phyloP scores from a whole-genome alignment of 2,329 filamentous ascomycete genomes.

The Alternaria consortialis region DNA sequence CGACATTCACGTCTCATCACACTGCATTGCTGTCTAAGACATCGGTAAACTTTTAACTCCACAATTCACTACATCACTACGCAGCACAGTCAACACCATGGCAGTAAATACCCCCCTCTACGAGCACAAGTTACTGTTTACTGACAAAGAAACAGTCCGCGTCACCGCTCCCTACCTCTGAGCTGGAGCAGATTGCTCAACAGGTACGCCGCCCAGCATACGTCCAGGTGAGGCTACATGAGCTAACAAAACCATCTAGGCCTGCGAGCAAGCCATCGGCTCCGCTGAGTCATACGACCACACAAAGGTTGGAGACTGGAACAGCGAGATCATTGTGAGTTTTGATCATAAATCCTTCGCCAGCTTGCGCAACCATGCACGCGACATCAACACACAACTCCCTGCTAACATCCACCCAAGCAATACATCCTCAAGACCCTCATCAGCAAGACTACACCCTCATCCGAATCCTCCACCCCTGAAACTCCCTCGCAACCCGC shows the following conservation, averaged over 20 bases:
- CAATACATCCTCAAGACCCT: constrained; percentile 79
- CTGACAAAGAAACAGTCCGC: constrained; percentile 18
- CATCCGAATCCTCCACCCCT: constrained; percentile 51
- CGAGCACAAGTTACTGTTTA: neutral
- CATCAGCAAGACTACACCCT: constrained; percentile 75
- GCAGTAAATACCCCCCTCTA: constrained; percentile 29
- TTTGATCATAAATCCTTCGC: constrained; percentile 4
- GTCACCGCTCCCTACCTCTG: constrained; percentile 45
- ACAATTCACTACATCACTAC: constrained; percentile 24
- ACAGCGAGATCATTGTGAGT: constrained; percentile 88
- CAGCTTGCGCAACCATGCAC: constrained; percentile 7
- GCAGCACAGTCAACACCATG: constrained; percentile 33
- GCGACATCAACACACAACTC: constrained; percentile 29
- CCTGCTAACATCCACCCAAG: constrained; percentile 59
- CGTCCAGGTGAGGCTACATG: neutral
- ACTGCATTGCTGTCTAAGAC: constrained; percentile 4
- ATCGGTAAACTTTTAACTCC: constrained; percentile 1
- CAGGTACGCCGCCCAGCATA: constrained; percentile 26
- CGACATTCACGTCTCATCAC: constrained; percentile 17
- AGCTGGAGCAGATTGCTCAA: constrained; percentile 44
- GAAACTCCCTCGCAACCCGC: constrained; percentile 60
- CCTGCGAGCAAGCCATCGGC: constrained; percentile 81
- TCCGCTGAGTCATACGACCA: constrained; percentile 85
- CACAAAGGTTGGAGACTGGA: constrained; percentile 84
- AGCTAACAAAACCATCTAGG: constrained; percentile 61